Evolutionary conservation across 1,139 yeast species (phyloP), one percentile per base, ranked within the genome.

Genomic region (Schwanniomyces etchellsii): DNA sequence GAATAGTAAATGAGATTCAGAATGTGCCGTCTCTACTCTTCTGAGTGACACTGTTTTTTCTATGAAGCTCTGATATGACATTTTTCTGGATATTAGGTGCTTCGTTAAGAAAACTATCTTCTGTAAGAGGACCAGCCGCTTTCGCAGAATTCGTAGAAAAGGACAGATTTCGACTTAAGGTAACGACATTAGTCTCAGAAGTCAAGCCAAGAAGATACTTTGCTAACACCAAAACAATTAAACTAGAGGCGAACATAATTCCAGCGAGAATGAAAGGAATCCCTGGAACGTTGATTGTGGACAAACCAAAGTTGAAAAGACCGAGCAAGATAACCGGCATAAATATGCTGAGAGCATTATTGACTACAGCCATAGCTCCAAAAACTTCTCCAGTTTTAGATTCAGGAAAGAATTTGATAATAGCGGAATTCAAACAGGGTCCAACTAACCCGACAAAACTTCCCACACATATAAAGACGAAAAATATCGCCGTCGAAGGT

Each of bases 361-460:
- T 60, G 28, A 62, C 35, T 20, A 64, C 37, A 1, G 68, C 52
- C 33, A 61, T 36, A 5, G 63, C 70, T 24, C 69, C 66, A 31
- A 61, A 59, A 4, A 63, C 49, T 37, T 64, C 70, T 4, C 70
- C 70, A 4, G 56, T 50, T 38, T 52, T 61, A 7, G 57, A 45
- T 37, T 59, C 65, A 0, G 70, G 69, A 37, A 48, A 65, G 35
- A 55, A 62, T 39, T 65, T 65, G 25, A 62, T 51, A 10, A 64
- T 44, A 5, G 61, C 39, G 3, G 70, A 59, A 28, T 49, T 55
- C 21, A 60, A 37, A 2, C 69, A 52, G 0, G 72, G 72, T 5
- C 48, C 44, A 10, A 50, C 33, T 5, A 60, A 31, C 0, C 77
- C 56, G 0, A 77, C 77, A 24, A 78, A 47, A 1, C 81, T 55